These are phyloP conservation scores for Lichtheimia corymbifera DNA, from an alignment of 371 early-diverging fungal species.

Conservation along the genomic window DNA sequence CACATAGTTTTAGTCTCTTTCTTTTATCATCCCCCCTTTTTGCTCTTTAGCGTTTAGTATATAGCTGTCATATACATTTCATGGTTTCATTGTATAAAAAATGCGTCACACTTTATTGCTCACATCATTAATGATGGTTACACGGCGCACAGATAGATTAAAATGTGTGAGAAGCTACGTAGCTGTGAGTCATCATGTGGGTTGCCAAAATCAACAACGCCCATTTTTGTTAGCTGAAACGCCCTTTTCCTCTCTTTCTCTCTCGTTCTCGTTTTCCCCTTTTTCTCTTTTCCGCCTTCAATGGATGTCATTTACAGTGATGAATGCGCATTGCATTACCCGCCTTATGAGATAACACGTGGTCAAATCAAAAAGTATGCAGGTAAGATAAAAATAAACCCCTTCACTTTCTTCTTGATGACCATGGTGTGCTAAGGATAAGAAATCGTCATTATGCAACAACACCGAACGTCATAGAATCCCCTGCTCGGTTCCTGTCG, in stretches of 20 bases:
- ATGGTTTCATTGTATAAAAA: no score
- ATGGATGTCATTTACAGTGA: slow-evolving; percentile 50
- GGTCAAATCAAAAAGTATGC: slow-evolving; percentile 34
- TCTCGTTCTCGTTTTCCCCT: background rate
- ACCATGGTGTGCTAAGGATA: background rate
- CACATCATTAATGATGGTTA: no score
- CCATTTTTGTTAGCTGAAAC: no score
- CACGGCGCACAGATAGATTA: no score
- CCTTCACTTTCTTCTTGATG: background rate
- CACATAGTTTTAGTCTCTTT: no score
- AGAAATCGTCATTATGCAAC: background rate
- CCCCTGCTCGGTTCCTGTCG: slow-evolving; percentile 35
- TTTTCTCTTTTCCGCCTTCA: background rate
- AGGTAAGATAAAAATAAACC: slow-evolving; percentile 24
- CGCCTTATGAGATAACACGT: slow-evolving; percentile 38
- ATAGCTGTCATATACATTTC: no score
- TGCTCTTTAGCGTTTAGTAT: no score
- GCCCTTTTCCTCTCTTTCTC: background rate
- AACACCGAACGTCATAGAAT: slow-evolving; percentile 25
- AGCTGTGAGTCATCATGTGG: no score
- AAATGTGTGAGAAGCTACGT: no score
- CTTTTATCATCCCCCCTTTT: no score
- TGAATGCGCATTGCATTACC: slow-evolving; percentile 44
- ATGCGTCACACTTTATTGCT: no score
- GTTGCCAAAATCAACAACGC: no score